A percentile compares a stretch with the other conserved stretches of the same genome.
Evolutionary conservation across 345 rosid genomes (phyloP).

Genomic region (Noccaea bulbosa): DNA sequence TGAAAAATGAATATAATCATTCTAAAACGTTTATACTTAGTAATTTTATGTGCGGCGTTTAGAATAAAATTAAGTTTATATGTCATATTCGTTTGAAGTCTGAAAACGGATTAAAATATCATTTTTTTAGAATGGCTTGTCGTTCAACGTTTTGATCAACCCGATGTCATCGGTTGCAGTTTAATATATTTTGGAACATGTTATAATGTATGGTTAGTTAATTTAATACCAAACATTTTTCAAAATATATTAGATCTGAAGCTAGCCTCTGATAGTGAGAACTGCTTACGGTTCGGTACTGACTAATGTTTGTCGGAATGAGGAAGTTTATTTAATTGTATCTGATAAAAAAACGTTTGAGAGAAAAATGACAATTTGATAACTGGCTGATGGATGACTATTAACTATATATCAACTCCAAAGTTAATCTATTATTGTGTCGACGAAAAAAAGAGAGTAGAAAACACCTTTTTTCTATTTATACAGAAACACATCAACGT

Average conservation of each 20-base stretch:
- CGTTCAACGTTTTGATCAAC: constrained; percentile 21
- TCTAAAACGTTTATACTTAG: not conserved
- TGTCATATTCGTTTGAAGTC: not conserved
- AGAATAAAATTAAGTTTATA: not conserved
- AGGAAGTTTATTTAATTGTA: not conserved
- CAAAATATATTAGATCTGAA: not conserved
- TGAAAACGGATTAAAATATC: not conserved
- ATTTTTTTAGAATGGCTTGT: not conserved
- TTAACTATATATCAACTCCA: not conserved
- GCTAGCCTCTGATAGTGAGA: not conserved
- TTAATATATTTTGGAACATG: not conserved
- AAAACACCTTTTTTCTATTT: constrained; percentile 16
- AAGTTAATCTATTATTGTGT: constrained; percentile 17
- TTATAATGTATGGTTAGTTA: not conserved
- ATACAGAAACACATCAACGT: constrained; percentile 12
- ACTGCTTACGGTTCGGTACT: not conserved
- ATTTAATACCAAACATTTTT: not conserved
- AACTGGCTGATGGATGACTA: constrained; percentile 27
- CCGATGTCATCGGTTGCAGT: not conserved
- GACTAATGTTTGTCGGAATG: not conserved
- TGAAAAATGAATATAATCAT: not conserved
- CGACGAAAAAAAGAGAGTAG: not conserved
- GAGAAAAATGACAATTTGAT: not conserved
- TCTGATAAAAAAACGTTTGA: not conserved
- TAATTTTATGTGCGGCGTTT: not conserved